Base-by-base conservation (phyloP, 192 early-diverging fungal species). In the Jimgerdemannia flammicorona region DNA sequence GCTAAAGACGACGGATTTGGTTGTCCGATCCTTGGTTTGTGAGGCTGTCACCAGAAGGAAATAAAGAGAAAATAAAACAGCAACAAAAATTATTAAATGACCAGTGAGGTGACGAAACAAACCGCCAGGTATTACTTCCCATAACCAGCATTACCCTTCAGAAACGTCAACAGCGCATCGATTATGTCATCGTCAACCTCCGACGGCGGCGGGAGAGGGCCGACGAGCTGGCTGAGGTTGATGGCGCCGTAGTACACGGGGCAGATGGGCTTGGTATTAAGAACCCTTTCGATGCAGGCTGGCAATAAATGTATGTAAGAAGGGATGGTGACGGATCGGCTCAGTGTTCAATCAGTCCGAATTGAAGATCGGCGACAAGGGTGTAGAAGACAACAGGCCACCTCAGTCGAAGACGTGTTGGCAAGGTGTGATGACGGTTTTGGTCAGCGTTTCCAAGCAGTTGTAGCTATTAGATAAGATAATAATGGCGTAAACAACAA, bases 1-100 rank as follows among this genome's bases (percentile, higher is more conserved):
- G 20, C 95, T 97, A 77, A 98, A 99, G 0, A 99, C 90, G 4
- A 99, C 93, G 29, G 90, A 92, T 78, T 97, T 97, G 19, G 84
- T 76, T 6, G 67, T 68, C 67, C 2, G 6, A 2, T 68, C 67
- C 2, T 19, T 68, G 67, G 67, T 29, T 1, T 29, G 29, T 1
- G 29, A 29, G 29, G n/a, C n/a, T n/a, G n/a, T n/a, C n/a, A n/a
- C n/a, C n/a, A n/a, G n/a, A n/a, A n/a, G n/a, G n/a, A n/a, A n/a
- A n/a, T n/a, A n/a, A n/a, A n/a, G n/a, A n/a, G n/a, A n/a, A n/a
- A n/a, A n/a, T n/a, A n/a, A n/a, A n/a, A n/a, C n/a, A n/a, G n/a
- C n/a, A n/a, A n/a, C n/a, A n/a, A n/a, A n/a, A n/a, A n/a, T n/a
- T n/a, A n/a, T n/a, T n/a, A n/a, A n/a, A n/a, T n/a, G n/a, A n/a